Conservation (phyloP, 169 alveolate genomes). For the Condylostoma magnum region DNA sequence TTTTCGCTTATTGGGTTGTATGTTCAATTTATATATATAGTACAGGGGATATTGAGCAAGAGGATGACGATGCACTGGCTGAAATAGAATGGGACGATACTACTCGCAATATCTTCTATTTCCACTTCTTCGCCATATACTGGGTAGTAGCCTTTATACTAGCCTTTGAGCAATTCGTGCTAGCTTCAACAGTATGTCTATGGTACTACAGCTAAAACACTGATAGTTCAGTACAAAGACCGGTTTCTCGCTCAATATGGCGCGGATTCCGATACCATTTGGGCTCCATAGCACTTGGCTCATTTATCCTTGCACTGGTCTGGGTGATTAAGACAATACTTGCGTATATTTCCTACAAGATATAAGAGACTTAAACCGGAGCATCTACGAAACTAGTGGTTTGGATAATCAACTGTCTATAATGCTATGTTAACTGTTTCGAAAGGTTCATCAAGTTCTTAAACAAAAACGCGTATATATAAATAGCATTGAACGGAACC, state of each 20-base stretch:
- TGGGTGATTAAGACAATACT: conserved; percentile 65
- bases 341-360: background rate
- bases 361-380: background rate
- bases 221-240: conserved; percentile 67
- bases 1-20: conserved; percentile 33
- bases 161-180: conserved; percentile 76
- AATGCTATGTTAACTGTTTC: conserved; percentile 77
- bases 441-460: conserved; percentile 81
- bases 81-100: background rate
- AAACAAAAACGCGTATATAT: conserved; percentile 87
- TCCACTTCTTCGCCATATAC: conserved; percentile 71
- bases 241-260: conserved; percentile 56
- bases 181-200: conserved; percentile 80
- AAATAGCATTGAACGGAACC: conserved; percentile 71
- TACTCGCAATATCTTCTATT: conserved; percentile 19
- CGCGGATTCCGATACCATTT: conserved; percentile 82
- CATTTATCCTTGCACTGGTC: conserved; percentile 82
- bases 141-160: conserved; percentile 81
- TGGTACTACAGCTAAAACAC: conserved; percentile 71
- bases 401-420: conserved; percentile 40
- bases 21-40: conserved; percentile 7
- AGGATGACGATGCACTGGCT: background rate
- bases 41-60: background rate
- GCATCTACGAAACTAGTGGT: background rate
- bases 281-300: conserved; percentile 90